Evolutionary conservation across 2,329 filamentous ascomycete genomes (phyloP).

Genomic region (Metarhizium guizhouense): DNA sequence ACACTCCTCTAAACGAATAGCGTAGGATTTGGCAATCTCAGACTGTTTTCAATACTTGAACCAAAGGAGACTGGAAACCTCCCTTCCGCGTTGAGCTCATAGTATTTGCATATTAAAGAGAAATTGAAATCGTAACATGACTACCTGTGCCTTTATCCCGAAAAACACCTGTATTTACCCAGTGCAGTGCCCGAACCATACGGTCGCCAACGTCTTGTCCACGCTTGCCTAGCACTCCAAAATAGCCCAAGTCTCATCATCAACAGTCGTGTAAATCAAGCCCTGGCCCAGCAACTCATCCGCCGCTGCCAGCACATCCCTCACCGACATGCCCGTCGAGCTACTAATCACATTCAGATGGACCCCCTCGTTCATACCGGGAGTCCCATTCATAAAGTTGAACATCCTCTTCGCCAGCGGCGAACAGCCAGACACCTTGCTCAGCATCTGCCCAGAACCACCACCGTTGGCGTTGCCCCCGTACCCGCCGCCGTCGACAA

Average conservation of each 20-base stretch:
- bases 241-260: slow-evolving; percentile 87
- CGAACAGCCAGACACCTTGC: slow-evolving; percentile 40
- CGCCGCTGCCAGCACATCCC: slow-evolving; percentile 66
- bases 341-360: slow-evolving; percentile 70
- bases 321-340: slow-evolving; percentile 53
- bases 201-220: slow-evolving; percentile 3
- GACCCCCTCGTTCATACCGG: slow-evolving; percentile 72
- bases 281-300: slow-evolving; percentile 71
- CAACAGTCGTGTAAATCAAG: slow-evolving; percentile 80
- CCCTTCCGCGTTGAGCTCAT: no score
- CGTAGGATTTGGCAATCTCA: no score
- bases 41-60: no score
- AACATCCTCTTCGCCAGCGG: slow-evolving; percentile 60
- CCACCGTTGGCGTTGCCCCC: slow-evolving; percentile 22
- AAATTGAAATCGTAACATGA: neutral
- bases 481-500: slow-evolving; percentile 41
- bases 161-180: slow-evolving; percentile 7
- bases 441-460: slow-evolving; percentile 27
- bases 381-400: slow-evolving; percentile 54
- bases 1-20: no score
- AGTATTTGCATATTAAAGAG: neutral
- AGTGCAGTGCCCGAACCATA: slow-evolving; percentile 5
- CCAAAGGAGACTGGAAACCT: no score
- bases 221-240: slow-evolving; percentile 41
- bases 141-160: neutral